Percentiles rank a stretch among this genome's conserved stretches.
Conservation (phyloP, 169 alveolate species). For the Neospora caninum region DNA sequence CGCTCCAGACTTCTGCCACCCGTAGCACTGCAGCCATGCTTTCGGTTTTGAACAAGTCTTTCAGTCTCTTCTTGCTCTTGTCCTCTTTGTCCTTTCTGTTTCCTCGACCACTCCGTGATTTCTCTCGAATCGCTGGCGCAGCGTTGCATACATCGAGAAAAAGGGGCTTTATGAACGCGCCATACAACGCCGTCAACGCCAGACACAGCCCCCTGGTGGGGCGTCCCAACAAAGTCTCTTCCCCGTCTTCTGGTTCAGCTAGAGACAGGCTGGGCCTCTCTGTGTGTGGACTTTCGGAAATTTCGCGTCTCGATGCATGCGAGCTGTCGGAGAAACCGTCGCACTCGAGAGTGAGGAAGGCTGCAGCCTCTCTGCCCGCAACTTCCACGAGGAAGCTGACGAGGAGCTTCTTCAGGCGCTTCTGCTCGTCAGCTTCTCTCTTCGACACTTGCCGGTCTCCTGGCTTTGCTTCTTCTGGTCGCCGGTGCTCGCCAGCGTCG, state of each 20-base stretch:
- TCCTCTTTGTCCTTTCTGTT: neutral
- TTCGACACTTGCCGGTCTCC: neutral
- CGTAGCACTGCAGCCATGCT: neutral
- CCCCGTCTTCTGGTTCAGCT: neutral
- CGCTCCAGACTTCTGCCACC: slow-evolving; percentile 10
- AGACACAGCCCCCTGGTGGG: neutral
- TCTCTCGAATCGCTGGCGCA: neutral
- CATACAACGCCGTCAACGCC: neutral
- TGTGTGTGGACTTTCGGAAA: neutral
- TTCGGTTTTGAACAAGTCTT: neutral
- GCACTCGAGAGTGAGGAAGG: neutral
- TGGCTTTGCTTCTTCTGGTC: neutral
- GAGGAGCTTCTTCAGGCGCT: slow-evolving; percentile 13
- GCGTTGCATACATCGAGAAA: neutral
- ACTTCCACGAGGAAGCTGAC: neutral
- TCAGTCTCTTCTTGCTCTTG: neutral
- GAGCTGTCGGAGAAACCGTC: neutral
- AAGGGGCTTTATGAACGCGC: neutral
- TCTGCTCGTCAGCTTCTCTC: neutral
- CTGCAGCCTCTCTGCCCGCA: neutral
- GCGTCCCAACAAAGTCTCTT: neutral
- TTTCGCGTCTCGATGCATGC: neutral
- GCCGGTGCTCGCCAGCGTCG: neutral
- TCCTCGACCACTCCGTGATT: neutral
- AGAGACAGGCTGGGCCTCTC: neutral